A percentile compares a stretch with the other conserved stretches of the same genome.
Evolutionary conservation across 106 monocot species (phyloP).

Genomic region (Posidonia australis): DNA sequence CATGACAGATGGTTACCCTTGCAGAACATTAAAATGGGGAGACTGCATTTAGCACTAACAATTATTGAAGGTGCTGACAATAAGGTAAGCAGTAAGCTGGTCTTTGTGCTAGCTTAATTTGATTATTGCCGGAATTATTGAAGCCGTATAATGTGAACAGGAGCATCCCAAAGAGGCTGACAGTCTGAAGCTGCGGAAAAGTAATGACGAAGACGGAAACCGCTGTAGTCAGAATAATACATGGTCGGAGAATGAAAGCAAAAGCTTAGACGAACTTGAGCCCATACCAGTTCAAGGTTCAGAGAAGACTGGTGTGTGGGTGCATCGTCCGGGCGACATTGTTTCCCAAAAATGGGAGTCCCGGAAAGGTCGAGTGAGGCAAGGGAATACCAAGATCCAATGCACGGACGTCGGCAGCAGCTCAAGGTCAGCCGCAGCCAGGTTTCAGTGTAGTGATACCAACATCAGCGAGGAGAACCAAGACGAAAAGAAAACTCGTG

Average conservation of each 20-base stretch:
- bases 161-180: too few relatives aligned
- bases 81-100: too few relatives aligned
- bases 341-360: constrained; percentile 4
- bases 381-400: background rate
- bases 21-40: too few relatives aligned
- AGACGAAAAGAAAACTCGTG: background rate
- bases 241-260: constrained; percentile 1
- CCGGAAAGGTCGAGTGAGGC: background rate
- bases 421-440: background rate
- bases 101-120: background rate
- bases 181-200: background rate
- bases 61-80: too few relatives aligned
- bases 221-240: background rate
- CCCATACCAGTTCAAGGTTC: constrained; percentile 42
- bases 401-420: background rate
- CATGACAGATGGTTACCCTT: too few relatives aligned
- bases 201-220: constrained; percentile 3
- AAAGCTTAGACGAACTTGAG: constrained; percentile 37
- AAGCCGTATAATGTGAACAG: too few relatives aligned
- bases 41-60: too few relatives aligned
- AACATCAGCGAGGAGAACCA: background rate
- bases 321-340: constrained; percentile 36
- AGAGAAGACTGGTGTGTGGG: constrained; percentile 34
- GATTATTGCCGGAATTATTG: background rate
- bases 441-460: background rate